These are phyloP conservation scores for Centaurea solstitialis DNA, from an alignment of 129 eudicot species.

Conservation along the genomic window DNA sequence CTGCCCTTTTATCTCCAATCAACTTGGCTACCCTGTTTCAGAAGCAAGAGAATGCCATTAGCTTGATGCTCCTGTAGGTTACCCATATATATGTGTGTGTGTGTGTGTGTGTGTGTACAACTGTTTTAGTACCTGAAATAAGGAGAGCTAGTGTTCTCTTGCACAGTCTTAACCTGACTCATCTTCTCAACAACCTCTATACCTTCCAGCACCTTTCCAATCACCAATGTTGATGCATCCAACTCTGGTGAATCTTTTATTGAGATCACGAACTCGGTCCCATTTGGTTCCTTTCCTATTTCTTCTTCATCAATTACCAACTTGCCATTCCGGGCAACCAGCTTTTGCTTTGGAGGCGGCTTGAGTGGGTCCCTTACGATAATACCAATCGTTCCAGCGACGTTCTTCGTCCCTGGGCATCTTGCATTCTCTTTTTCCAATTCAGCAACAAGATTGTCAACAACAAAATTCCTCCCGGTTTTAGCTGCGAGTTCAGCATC, in stretches of 20 bases:
- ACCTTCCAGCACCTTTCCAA: slow-evolving; percentile 84
- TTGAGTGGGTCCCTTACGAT: slow-evolving; percentile 82
- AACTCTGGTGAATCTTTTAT: slow-evolving; percentile 76
- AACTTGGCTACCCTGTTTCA: slow-evolving; percentile 88
- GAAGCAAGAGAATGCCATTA: not conserved
- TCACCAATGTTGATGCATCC: slow-evolving; percentile 73
- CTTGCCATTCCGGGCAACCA: slow-evolving; percentile 88
- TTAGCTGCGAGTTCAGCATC: slow-evolving; percentile 81
- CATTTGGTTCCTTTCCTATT: slow-evolving; percentile 77
- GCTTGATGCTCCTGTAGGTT: not conserved
- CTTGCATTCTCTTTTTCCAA: slow-evolving; percentile 50
- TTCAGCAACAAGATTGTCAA: slow-evolving; percentile 55
- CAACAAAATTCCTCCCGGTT: slow-evolving; percentile 59
- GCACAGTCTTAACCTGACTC: slow-evolving; percentile 77
- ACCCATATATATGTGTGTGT: not conserved
- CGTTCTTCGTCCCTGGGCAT: slow-evolving; percentile 62
- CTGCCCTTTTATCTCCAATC: slow-evolving; percentile 95
- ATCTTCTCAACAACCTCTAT: slow-evolving; percentile 81
- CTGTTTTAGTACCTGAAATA: slow-evolving; percentile 76
- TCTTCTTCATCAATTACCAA: slow-evolving; percentile 84
- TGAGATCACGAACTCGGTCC: slow-evolving; percentile 82
- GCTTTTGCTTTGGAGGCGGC: slow-evolving; percentile 85
- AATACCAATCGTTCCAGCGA: slow-evolving; percentile 69
- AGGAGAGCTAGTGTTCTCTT: slow-evolving; percentile 92
- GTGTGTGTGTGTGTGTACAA: not conserved